A percentile compares a stretch with the other conserved stretches of the same genome.
Conservation (phyloP, 306 rosid species). For the Aeschynomene evenia region DNA sequence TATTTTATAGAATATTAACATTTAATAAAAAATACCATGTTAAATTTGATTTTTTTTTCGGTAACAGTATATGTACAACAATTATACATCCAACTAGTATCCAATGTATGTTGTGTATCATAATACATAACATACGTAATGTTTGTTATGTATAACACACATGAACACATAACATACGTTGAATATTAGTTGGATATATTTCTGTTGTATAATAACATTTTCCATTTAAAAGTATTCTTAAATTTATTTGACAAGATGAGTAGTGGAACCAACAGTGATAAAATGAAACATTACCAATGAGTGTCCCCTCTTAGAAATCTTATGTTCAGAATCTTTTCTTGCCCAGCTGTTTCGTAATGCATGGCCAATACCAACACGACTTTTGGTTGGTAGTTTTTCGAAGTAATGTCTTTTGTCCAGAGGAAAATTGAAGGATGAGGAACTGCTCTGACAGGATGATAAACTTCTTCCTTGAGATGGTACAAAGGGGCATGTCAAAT, state of each 20-base stretch:
- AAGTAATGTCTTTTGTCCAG: constrained; percentile 48
- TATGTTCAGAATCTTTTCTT: constrained; percentile 70
- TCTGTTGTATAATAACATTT: too few species aligned
- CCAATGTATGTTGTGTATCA: too few species aligned
- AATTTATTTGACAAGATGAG: not conserved
- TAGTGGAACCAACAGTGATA: not conserved
- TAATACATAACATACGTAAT: too few species aligned
- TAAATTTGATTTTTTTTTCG: too few species aligned
- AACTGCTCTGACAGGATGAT: constrained; percentile 20
- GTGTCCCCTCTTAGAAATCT: constrained; percentile 49
- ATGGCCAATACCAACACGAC: constrained; percentile 68
- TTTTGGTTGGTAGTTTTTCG: constrained; percentile 57
- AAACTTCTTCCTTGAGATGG: constrained; percentile 37
- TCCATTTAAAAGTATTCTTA: too few species aligned
- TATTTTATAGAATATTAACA: too few species aligned
- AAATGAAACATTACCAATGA: constrained; percentile 57
- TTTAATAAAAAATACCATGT: too few species aligned
- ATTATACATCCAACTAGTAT: too few species aligned
- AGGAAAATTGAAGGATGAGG: constrained; percentile 16
- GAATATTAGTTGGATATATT: too few species aligned
- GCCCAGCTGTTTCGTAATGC: constrained; percentile 77
- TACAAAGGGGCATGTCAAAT: constrained; percentile 50
- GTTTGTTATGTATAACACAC: too few species aligned
- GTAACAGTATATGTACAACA: too few species aligned
- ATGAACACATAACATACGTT: too few species aligned